Base-by-base conservation (phyloP, 2,329 filamentous ascomycete species). In the Venturia carpophila region DNA sequence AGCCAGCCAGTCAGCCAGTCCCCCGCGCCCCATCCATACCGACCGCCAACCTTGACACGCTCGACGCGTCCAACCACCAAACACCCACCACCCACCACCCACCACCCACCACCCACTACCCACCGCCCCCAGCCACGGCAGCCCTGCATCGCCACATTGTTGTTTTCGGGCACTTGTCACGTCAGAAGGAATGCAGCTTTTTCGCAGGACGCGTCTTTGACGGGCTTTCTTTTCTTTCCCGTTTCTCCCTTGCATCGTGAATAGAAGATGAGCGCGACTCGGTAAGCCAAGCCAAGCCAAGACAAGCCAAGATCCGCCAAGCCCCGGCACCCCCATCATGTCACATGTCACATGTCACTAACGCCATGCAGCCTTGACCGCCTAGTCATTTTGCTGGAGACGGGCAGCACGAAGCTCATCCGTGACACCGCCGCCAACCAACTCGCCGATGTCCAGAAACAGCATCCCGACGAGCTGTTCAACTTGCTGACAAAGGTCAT, bases 361-460 rank as follows among this genome's bases (percentile, higher is more conserved):
- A 66, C 39, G 15, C 30, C 10, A 37, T 43, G 61, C 70, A 77
- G 75, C 69, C 72, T 77, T 66, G 75, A 77, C 69, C 74, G 75
- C 67, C 69, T 77, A 68, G 75, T 77, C 56, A 71, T 69, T 69
- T 86, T 99, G 75, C 87, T 99, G 71, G 94, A 99, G 83, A 97
- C 94, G 66, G 94, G 94, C 71, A 97, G 93, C 79, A 99, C 94
- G 67, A 88, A 89, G 74, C 83, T 99, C 70, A 97, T 99, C 74
- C 88, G 95, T 70, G 96, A 97, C 74, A 99, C 94, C 68, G 95
- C 94, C 68, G 94, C 96, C 68, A 92, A 95, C 73, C 94, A 99
- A 78, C 84, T 99, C 68, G 94, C 92, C 68, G 94, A 99, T 78
- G 94, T 96, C 76, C 95, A 99, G 78, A 97, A 97, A 75, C 90